phyloP scores from a whole-genome alignment of 257 asterid species.

The Gentiana macrophylla region DNA sequence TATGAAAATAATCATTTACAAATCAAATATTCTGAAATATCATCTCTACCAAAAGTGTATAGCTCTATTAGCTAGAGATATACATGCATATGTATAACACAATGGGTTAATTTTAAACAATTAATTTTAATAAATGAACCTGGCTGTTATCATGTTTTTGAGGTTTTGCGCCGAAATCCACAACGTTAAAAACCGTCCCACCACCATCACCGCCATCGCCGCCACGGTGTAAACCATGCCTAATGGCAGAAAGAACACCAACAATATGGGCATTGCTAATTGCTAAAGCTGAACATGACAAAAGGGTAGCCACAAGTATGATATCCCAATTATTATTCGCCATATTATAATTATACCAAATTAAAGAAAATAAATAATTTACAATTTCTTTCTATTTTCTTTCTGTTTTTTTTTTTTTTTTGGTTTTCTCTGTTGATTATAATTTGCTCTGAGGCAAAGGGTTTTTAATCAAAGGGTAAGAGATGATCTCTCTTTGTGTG shows the following conservation, averaged over 20 bases:
- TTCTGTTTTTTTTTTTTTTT: neutral
- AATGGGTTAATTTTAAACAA: neutral
- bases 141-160: constrained; percentile 23
- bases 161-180: constrained; percentile 45
- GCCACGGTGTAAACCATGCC: neutral
- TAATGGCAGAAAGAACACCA: neutral
- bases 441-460: constrained; percentile 27
- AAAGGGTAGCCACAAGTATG: constrained; percentile 13
- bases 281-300: constrained; percentile 22
- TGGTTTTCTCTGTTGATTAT: too few relatives aligned
- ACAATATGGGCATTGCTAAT: constrained; percentile 17
- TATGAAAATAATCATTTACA: too few relatives aligned
- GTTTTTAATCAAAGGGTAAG: constrained; percentile 21
- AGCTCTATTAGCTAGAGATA: neutral
- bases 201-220: neutral
- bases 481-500: constrained; percentile 18
- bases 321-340: constrained; percentile 5
- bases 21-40: neutral
- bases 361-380: neutral
- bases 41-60: too few relatives aligned
- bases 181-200: constrained; percentile 29
- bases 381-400: neutral
- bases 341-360: constrained; percentile 22
- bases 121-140: constrained; percentile 14
- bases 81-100: neutral